These are phyloP conservation scores for Cryptococcus sp. DNA, from an alignment of 1,284 basidiomycete species.

Conservation along the genomic window DNA sequence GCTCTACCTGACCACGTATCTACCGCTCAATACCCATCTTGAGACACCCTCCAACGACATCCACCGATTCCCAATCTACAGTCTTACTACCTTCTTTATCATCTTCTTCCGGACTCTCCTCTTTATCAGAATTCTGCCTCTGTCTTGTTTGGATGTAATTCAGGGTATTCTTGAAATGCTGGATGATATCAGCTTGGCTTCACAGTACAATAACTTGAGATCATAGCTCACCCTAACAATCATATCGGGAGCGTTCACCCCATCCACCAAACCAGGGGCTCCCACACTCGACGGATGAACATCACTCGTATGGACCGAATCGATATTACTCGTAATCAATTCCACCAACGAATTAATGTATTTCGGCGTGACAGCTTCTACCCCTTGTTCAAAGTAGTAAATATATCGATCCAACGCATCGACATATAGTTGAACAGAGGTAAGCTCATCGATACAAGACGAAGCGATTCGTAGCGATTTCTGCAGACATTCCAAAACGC, in stretches of 20 bases:
- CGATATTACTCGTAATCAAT: conserved; percentile 83
- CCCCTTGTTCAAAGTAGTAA: conserved; percentile 87
- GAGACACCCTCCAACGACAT: conserved; percentile 73
- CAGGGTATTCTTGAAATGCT: conserved; percentile 89
- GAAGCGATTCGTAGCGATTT: conserved; percentile 90
- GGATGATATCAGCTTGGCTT: neutral
- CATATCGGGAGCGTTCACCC: conserved; percentile 84
- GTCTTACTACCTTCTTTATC: conserved; percentile 49
- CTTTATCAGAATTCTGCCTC: conserved; percentile 23
- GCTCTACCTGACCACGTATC: neutral
- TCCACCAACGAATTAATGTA: conserved; percentile 92
- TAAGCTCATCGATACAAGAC: conserved; percentile 88
- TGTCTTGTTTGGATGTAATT: conserved; percentile 61
- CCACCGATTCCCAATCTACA: conserved; percentile 71
- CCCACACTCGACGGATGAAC: conserved; percentile 58
- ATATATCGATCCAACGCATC: conserved; percentile 87
- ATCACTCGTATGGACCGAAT: conserved; percentile 74
- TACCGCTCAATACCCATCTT: conserved; percentile 64
- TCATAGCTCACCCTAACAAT: conserved; percentile 52
- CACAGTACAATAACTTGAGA: neutral
- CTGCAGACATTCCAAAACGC: conserved; percentile 89
- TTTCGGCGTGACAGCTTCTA: conserved; percentile 84
- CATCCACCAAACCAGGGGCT: conserved; percentile 73
- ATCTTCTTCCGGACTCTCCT: conserved; percentile 27
- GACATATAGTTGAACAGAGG: conserved; percentile 87